Conservation (phyloP, 306 rosid genomes). For the Sophora flavescens region DNA sequence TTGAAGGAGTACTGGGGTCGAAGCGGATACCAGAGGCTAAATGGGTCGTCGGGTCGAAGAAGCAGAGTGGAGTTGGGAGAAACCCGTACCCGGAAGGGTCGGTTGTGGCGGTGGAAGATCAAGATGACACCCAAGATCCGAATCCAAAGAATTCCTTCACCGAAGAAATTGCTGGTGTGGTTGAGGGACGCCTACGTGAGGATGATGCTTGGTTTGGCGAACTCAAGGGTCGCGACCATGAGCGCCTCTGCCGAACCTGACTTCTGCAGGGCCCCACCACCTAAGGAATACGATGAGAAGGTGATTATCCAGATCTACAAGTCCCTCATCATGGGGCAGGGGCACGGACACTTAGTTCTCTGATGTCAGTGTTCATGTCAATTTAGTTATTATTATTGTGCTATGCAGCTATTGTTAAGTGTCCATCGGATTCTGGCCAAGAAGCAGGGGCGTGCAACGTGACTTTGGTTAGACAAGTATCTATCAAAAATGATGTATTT, state of each 20-base stretch:
- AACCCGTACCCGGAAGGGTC: slow-evolving; percentile 40
- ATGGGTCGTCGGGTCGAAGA: slow-evolving; percentile 47
- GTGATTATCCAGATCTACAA: slow-evolving; percentile 80
- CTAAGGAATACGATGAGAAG: slow-evolving; percentile 87
- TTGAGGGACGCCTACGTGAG: slow-evolving; percentile 81
- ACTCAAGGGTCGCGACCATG: slow-evolving; percentile 58
- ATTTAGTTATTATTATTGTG: no score
- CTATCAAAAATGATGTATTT: no score
- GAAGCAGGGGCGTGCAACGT: no score
- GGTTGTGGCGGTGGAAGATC: slow-evolving; percentile 67
- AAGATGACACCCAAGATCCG: slow-evolving; percentile 71
- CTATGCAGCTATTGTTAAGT: no score
- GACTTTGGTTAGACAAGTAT: no score
- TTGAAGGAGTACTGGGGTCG: slow-evolving; percentile 63
- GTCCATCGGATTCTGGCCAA: no score
- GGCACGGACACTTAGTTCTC: slow-evolving; percentile 37
- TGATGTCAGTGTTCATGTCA: no score
- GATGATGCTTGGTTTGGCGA: slow-evolving; percentile 77
- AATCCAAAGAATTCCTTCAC: slow-evolving; percentile 56
- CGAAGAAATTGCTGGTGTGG: slow-evolving; percentile 71
- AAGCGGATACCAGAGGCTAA: slow-evolving; percentile 59
- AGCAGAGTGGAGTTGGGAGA: slow-evolving; percentile 53
- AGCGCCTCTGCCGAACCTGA: slow-evolving; percentile 19
- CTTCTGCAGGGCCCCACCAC: slow-evolving; percentile 43
- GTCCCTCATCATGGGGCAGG: slow-evolving; percentile 63